These are phyloP conservation scores for Leccinum imitatum DNA, from an alignment of 768 basidiomycete genomes.

Conservation along the genomic window DNA sequence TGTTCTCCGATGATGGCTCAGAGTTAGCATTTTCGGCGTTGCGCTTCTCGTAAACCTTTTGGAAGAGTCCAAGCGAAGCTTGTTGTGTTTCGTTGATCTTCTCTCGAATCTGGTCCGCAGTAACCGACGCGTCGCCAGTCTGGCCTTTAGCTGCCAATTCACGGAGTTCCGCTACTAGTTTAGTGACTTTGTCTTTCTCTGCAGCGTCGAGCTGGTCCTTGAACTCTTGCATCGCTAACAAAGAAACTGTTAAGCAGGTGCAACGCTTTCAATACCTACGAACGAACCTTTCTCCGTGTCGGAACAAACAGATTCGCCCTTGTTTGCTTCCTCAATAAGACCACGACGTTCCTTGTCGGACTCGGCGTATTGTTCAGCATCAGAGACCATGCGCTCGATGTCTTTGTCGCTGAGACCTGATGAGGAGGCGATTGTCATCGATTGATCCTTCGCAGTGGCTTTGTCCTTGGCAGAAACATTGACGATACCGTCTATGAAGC, in stretches of 20 bases:
- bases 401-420: conserved; percentile 96
- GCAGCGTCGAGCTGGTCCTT: conserved; percentile 91
- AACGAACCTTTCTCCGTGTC: conserved; percentile 92
- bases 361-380: conserved; percentile 93
- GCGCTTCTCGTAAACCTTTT: conserved; percentile 95
- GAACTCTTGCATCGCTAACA: conserved; percentile 89
- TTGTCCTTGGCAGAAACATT: conserved; percentile 96
- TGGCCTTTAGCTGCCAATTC: conserved; percentile 90
- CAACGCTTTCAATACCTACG: neutral
- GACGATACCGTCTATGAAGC: conserved; percentile 79
- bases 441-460: conserved; percentile 87
- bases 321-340: conserved; percentile 95
- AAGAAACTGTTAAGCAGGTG: conserved; percentile 4
- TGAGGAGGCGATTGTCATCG: conserved; percentile 96
- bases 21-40: conserved; percentile 61
- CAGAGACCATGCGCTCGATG: conserved; percentile 94
- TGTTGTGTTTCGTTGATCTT: conserved; percentile 94
- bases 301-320: conserved; percentile 89
- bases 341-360: conserved; percentile 82
- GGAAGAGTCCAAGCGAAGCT: conserved; percentile 95
- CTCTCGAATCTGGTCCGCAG: conserved; percentile 84
- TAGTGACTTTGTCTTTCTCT: conserved; percentile 93
- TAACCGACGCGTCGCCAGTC: conserved; percentile 75
- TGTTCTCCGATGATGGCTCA: conserved; percentile 35
- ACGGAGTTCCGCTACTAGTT: conserved; percentile 83